Percentiles rank a stretch among this genome's conserved stretches.
phyloP scores from a whole-genome alignment of 2,329 filamentous ascomycete genomes.

The Phialophora verrucosa region DNA sequence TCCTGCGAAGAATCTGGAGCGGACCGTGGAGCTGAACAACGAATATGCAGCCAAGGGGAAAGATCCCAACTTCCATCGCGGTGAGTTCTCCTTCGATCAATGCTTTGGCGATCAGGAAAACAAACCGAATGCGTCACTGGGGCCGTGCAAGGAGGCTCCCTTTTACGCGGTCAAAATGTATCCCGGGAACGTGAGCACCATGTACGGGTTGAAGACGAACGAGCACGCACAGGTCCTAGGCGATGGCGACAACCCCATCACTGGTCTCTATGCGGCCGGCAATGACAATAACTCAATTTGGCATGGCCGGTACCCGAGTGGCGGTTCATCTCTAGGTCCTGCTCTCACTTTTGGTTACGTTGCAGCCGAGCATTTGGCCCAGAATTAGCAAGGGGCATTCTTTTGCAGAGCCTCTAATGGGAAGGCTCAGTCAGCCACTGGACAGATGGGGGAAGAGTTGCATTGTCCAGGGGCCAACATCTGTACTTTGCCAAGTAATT shows the following conservation, averaged over 20 bases:
- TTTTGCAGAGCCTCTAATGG: no score
- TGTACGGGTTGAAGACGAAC: conserved; percentile 48
- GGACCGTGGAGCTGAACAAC: conserved; percentile 44
- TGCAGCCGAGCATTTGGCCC: conserved; percentile 18
- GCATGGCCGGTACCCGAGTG: conserved; percentile 45
- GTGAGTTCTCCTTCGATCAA: conserved; percentile 42
- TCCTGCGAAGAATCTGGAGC: conserved; percentile 32
- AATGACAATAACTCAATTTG: conserved; percentile 47
- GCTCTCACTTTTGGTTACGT: conserved; percentile 45
- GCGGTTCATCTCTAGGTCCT: conserved; percentile 47
- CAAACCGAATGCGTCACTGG: conserved; percentile 44
- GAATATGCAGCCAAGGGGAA: conserved; percentile 41
- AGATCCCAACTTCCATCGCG: conserved; percentile 46
- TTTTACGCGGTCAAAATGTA: conserved; percentile 45
- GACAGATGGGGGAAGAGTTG: no score
- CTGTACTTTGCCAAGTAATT: no score
- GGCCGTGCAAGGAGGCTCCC: conserved; percentile 41
- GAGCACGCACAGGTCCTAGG: conserved; percentile 43
- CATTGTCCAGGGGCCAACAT: no score
- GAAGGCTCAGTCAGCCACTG: no score
- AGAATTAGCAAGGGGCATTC: no score
- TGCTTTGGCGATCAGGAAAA: conserved; percentile 44
- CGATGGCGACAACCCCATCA: conserved; percentile 36
- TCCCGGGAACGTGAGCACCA: conserved; percentile 48
- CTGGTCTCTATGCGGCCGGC: conserved; percentile 47